Conservation (phyloP, 2,329 filamentous ascomycete genomes). For the Colletotrichum liriopes region DNA sequence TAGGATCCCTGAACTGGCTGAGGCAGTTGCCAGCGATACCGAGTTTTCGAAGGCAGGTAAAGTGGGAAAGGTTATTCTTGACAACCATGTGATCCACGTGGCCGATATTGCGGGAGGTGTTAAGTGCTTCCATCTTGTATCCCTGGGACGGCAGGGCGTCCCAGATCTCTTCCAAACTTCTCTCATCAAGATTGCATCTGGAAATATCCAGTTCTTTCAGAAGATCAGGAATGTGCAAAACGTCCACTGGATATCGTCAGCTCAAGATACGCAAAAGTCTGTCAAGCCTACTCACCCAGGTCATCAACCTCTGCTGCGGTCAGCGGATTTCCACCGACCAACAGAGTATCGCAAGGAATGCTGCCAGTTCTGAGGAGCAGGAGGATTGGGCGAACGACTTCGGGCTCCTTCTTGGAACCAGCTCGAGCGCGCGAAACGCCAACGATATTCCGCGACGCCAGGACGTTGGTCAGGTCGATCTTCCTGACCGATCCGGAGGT, state of each 20-base stretch:
- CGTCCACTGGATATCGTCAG: constrained; percentile 46
- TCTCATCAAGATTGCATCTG: constrained; percentile 66
- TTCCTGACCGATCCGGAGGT: constrained; percentile 70
- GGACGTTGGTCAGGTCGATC: constrained; percentile 66
- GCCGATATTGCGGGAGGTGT: constrained; percentile 69
- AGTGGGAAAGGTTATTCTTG: constrained; percentile 59
- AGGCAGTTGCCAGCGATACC: constrained; percentile 68
- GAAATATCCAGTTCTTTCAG: constrained; percentile 67
- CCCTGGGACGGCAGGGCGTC: constrained; percentile 62
- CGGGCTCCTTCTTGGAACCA: constrained; percentile 47
- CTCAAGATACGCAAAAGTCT: neutral
- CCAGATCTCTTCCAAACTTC: constrained; percentile 64
- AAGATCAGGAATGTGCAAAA: constrained; percentile 47
- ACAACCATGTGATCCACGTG: constrained; percentile 65
- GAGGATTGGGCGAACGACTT: constrained; percentile 65
- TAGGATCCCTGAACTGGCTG: constrained; percentile 59
- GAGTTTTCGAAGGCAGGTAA: constrained; percentile 62
- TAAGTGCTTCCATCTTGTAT: constrained; percentile 62
- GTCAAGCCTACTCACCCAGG: constrained; percentile 56
- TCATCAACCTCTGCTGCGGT: constrained; percentile 64
- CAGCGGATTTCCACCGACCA: constrained; percentile 66
- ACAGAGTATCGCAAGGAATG: constrained; percentile 66
- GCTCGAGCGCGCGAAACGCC: constrained; percentile 29
- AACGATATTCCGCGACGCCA: constrained; percentile 46
- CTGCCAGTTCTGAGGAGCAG: constrained; percentile 64